A percentile compares a stretch with the other conserved stretches of the same genome.
These are phyloP conservation scores for Nematodospora valgi DNA, from an alignment of 805 yeast genomes.

Conservation along the genomic window DNA sequence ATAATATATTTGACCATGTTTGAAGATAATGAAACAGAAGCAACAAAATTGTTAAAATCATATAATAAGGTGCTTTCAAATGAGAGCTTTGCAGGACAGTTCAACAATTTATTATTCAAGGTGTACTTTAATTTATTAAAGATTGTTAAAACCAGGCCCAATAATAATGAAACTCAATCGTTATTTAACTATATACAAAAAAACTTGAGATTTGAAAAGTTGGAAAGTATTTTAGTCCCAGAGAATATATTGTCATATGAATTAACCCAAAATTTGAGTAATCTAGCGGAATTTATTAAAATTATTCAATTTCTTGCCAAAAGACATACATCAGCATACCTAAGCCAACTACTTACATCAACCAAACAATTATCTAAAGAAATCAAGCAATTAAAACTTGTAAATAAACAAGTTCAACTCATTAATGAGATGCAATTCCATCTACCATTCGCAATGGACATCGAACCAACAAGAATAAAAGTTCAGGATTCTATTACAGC, in stretches of 20 bases:
- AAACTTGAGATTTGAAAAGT: constrained; percentile 27
- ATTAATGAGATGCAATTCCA: constrained; percentile 11
- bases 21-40: constrained; percentile 23
- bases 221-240: constrained; percentile 16
- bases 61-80: constrained; percentile 24
- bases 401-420: constrained; percentile 9
- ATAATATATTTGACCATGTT: constrained; percentile 40
- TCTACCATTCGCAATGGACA: constrained; percentile 7
- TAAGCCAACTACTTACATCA: constrained; percentile 2
- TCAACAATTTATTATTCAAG: constrained; percentile 25
- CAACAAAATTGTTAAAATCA: constrained; percentile 19
- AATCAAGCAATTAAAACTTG: constrained; percentile 9
- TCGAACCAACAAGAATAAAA: background rate
- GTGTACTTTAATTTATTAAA: constrained; percentile 25
- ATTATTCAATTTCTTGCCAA: constrained; percentile 9
- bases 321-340: background rate
- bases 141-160: constrained; percentile 18
- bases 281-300: constrained; percentile 14
- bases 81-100: constrained; percentile 9
- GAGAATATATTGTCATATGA: constrained; percentile 15
- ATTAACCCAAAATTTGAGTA: constrained; percentile 15
- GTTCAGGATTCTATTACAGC: constrained; percentile 6
- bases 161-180: constrained; percentile 21
- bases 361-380: constrained; percentile 9
- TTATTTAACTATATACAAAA: constrained; percentile 25